Evolutionary conservation across 2,329 filamentous ascomycete genomes (phyloP).

Genomic region (Phyllosticta citrichinensis): DNA sequence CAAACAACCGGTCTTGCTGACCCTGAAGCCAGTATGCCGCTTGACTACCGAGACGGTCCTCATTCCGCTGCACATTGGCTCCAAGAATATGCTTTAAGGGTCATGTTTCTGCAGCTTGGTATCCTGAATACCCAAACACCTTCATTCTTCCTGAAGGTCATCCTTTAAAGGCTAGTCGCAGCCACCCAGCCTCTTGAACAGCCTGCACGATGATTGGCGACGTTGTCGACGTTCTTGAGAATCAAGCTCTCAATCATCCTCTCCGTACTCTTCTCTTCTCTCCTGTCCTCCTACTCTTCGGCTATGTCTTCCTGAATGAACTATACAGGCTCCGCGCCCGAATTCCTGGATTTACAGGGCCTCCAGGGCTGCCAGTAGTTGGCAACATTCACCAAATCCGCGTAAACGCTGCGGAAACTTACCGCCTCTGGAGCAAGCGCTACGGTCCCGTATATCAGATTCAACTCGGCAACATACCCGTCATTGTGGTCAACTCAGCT

Average conservation of each 20-base stretch:
- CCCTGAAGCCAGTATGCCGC: neutral
- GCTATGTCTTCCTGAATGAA: conserved; percentile 30
- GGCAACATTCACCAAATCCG: conserved; percentile 35
- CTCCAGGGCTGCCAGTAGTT: conserved; percentile 29
- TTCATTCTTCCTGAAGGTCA: neutral
- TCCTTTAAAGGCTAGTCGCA: neutral
- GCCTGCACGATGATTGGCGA: conserved; percentile 5
- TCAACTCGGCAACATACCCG: conserved; percentile 35
- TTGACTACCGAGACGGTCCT: neutral
- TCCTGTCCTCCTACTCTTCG: conserved; percentile 20
- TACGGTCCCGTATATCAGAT: conserved; percentile 37
- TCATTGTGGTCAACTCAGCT: conserved; percentile 35
- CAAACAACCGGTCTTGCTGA: neutral
- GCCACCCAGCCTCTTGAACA: neutral
- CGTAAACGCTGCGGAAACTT: conserved; percentile 33
- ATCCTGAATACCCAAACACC: too few relatives aligned
- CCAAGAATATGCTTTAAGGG: neutral
- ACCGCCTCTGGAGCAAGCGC: conserved; percentile 32
- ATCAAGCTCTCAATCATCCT: conserved; percentile 15
- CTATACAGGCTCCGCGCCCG: conserved; percentile 24
- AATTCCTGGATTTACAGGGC: conserved; percentile 29
- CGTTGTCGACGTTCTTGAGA: neutral
- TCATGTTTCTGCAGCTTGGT: neutral
- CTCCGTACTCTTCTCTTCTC: conserved; percentile 17
- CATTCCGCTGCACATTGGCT: neutral